Conservation (phyloP, 345 rosid species). For the Euphorbia lathyris region DNA sequence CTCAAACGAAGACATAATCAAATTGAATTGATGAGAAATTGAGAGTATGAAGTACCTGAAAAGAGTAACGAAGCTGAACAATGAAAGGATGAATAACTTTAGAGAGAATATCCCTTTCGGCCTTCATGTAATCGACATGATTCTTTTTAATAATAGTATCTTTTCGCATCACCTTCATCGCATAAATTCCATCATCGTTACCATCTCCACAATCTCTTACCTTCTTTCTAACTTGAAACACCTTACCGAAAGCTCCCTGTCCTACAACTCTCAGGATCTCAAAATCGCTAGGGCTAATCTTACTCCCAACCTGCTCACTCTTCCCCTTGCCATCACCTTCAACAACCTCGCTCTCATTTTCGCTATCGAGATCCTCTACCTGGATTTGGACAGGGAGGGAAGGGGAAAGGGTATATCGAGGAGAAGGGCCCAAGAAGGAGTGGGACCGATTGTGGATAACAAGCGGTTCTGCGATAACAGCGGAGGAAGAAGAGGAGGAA, state of each 20-base stretch:
- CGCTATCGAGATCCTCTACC: conserved; percentile 33
- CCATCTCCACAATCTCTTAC: conserved; percentile 11
- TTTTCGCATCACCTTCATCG: conserved; percentile 80
- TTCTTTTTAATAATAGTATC: conserved; percentile 60
- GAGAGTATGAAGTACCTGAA: too few relatives aligned
- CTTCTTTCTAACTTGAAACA: conserved; percentile 56
- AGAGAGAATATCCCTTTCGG: conserved; percentile 71
- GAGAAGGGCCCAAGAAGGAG: conserved; percentile 76
- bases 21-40: neutral
- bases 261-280: conserved; percentile 66
- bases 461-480: conserved; percentile 37
- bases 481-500: conserved; percentile 26
- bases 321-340: neutral
- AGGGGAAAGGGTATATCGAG: conserved; percentile 51
- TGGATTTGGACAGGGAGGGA: conserved; percentile 45
- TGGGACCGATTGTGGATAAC: conserved; percentile 66
- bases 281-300: conserved; percentile 56
- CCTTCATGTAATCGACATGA: conserved; percentile 74
- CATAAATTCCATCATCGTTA: conserved; percentile 54
- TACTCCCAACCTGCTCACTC: conserved; percentile 6
- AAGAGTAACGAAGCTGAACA: conserved; percentile 72
- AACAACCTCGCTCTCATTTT: conserved; percentile 4
- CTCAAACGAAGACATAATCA: neutral
- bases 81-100: conserved; percentile 66
- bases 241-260: conserved; percentile 71